Base-by-base conservation (phyloP, 176 grass and related monocot genomes). In the Aegilops sharonensis region DNA sequence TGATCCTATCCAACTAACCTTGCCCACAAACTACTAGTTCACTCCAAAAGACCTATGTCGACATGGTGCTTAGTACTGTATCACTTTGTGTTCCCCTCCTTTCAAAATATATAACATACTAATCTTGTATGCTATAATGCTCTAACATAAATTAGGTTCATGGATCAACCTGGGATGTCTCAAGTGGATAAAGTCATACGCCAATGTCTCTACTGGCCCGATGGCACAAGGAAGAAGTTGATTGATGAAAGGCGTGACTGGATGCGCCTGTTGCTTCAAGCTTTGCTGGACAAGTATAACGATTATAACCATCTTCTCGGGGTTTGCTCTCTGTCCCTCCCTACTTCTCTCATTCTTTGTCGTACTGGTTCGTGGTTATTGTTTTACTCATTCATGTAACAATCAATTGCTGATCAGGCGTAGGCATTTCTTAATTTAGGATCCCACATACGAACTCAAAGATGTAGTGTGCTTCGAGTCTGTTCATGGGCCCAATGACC, bases 191-290 rank as follows among this genome's bases (percentile, higher is more conserved):
- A 10, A 18, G 15, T 72, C 2, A 9, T 72, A 72, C 9, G 36
- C 21, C 20, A 23, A 42, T 5, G 4, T 73, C 9, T 73, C 23
- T 11, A 73, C 70, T 73, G n/a, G 21, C 37, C 70, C 24, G 70
- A 73, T 45, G 70, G 70, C 39, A 45, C 70, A 73, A 73, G 70
- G n/a, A 73, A 72, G 18, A 72, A 73, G n/a, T 73, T 27, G 39
- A 71, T n/a, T 11, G 70, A 45, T 25, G 39, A 73, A 43, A 73
- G 70, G n/a, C 39, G 70, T 43, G 69, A 72, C 21, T 36, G 69
- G 69, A 12, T 13, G 11, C 39, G 70, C 9, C 70, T 45, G 39
- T 73, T 73, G 37, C n/a, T 73, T 45, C 70, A 73, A 25, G 39
- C 70, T 73, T 45, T 73, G 39, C 37, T 45, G 37, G 70, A 73